phyloP scores from a whole-genome alignment of 2,329 filamentous ascomycete species.

The Cladosporium sp. region DNA sequence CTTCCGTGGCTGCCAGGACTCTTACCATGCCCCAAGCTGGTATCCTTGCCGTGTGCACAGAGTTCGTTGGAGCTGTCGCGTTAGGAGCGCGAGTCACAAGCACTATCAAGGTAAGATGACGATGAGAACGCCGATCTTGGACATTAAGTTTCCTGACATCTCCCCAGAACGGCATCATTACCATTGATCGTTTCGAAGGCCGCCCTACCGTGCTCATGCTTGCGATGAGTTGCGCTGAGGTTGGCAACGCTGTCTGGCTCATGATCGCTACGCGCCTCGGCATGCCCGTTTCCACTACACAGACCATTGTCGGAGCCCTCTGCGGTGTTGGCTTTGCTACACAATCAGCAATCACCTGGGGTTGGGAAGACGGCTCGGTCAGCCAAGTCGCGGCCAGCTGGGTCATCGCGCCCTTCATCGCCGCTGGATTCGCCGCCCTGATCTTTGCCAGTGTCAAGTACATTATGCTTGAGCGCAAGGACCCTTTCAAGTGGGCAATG shows the following conservation, averaged over 20 bases:
- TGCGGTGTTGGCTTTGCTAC: conserved; percentile 48
- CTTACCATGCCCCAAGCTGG: conserved; percentile 53
- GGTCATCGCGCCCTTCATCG: conserved; percentile 48
- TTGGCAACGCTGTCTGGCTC: conserved; percentile 53
- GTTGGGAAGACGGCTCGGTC: conserved; percentile 43
- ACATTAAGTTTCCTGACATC: background rate
- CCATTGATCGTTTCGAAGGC: conserved; percentile 47
- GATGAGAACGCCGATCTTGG: background rate
- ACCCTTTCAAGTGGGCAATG: conserved; percentile 51
- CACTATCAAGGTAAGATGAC: conserved; percentile 50
- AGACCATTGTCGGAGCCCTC: conserved; percentile 51
- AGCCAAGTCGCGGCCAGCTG: conserved; percentile 40
- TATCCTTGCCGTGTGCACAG: conserved; percentile 49
- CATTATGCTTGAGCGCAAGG: conserved; percentile 47
- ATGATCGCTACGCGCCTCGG: conserved; percentile 55
- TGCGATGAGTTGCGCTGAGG: conserved; percentile 28
- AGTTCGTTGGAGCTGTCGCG: conserved; percentile 54
- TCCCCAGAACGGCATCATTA: conserved; percentile 53
- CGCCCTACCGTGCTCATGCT: conserved; percentile 57
- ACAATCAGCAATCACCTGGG: conserved; percentile 36
- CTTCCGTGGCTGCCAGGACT: conserved; percentile 51
- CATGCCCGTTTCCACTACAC: conserved; percentile 60
- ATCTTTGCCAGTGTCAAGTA: conserved; percentile 52
- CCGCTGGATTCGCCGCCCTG: conserved; percentile 47
- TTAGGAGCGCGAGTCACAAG: conserved; percentile 55